These are phyloP conservation scores for Tuber melanosporum DNA, from an alignment of 495 filamentous ascomycete genomes.

Conservation along the genomic window DNA sequence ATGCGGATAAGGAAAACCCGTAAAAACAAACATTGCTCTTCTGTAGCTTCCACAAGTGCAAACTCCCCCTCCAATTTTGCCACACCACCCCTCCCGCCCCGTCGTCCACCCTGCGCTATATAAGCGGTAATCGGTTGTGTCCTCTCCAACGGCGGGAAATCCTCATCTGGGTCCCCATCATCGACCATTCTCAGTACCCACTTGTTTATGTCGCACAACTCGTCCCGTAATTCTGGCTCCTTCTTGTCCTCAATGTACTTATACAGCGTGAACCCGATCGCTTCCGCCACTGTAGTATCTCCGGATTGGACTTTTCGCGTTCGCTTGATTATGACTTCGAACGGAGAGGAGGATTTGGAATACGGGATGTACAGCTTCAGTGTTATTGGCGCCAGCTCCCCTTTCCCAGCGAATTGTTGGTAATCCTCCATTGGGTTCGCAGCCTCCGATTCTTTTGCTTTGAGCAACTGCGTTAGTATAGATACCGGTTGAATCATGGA, in stretches of 20 bases:
- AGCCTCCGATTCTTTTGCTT: constrained; percentile 68
- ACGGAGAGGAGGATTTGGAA: constrained; percentile 48
- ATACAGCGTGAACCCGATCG: constrained; percentile 82
- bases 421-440: constrained; percentile 76
- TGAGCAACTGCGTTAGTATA: constrained; percentile 56
- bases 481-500: constrained; percentile 62
- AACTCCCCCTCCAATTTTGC: constrained; percentile 89
- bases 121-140: constrained; percentile 74
- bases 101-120: constrained; percentile 62
- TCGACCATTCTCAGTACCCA: constrained; percentile 93
- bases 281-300: constrained; percentile 73
- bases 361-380: constrained; percentile 83
- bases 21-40: constrained; percentile 50
- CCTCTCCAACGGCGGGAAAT: constrained; percentile 77
- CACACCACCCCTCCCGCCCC: constrained; percentile 56
- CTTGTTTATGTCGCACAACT: constrained; percentile 74
- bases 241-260: constrained; percentile 72
- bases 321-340: constrained; percentile 69
- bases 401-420: constrained; percentile 72
- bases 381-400: constrained; percentile 68
- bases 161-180: constrained; percentile 85
- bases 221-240: constrained; percentile 60
- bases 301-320: constrained; percentile 61
- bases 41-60: constrained; percentile 72
- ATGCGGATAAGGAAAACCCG: not conserved